A percentile compares a stretch with the other conserved stretches of the same genome.
These are phyloP conservation scores for Obba rivulosa DNA, from an alignment of 768 basidiomycete genomes.

Conservation along the genomic window DNA sequence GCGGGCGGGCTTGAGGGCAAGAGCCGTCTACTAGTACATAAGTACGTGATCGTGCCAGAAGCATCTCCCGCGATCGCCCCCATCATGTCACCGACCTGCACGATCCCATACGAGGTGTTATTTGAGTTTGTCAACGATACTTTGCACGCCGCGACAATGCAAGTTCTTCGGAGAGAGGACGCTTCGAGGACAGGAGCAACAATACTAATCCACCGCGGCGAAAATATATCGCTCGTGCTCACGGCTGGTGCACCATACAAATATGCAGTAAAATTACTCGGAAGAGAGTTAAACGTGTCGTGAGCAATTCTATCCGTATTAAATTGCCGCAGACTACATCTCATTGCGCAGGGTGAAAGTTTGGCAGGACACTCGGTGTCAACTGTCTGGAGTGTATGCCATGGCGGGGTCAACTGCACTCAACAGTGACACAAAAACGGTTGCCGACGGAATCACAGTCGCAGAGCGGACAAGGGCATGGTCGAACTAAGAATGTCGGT, in stretches of 20 bases:
- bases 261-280: conserved; percentile 38
- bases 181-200: conserved; percentile 25
- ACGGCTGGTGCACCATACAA: conserved; percentile 43
- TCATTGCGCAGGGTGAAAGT: conserved; percentile 31
- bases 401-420: too few relatives aligned
- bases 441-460: conserved; percentile 15
- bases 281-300: conserved; percentile 38
- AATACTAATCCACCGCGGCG: conserved; percentile 35
- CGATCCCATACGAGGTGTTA: conserved; percentile 47
- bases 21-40: too few relatives aligned
- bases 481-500: neutral
- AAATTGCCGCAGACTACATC: neutral
- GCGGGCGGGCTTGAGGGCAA: too few relatives aligned
- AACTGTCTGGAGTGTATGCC: conserved; percentile 16
- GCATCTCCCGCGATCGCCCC: neutral
- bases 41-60: neutral
- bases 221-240: conserved; percentile 42
- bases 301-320: conserved; percentile 24
- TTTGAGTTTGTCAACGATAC: conserved; percentile 50
- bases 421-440: neutral
- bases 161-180: conserved; percentile 29
- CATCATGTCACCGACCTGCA: conserved; percentile 37
- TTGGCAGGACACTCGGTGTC: conserved; percentile 40
- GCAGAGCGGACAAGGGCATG: neutral
- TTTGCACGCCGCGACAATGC: conserved; percentile 32